Evolutionary conservation across 2,329 filamentous ascomycete genomes (phyloP).

Genomic region (Fusarium sp.): DNA sequence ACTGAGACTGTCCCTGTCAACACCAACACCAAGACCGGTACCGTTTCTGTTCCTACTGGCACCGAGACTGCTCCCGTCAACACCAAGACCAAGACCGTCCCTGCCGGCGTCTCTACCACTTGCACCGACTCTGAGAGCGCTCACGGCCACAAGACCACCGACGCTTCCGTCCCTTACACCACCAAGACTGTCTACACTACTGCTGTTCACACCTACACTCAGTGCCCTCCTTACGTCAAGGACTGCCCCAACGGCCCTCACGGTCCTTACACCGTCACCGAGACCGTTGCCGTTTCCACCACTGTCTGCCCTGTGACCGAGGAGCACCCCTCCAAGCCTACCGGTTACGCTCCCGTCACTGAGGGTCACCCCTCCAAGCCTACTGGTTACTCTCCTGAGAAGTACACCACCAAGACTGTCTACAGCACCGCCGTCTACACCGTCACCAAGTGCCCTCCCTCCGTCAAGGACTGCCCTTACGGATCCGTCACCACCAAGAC

Average conservation of each 20-base stretch:
- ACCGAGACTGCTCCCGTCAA: not conserved
- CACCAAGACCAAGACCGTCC: not conserved
- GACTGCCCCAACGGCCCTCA: slow-evolving; percentile 47
- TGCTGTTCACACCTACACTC: slow-evolving; percentile 46
- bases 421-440: slow-evolving; percentile 37
- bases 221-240: slow-evolving; percentile 49
- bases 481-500: slow-evolving; percentile 37
- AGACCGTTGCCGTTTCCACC: slow-evolving; percentile 54
- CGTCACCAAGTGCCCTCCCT: slow-evolving; percentile 31
- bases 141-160: slow-evolving; percentile 10
- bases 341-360: slow-evolving; percentile 46
- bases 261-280: slow-evolving; percentile 47
- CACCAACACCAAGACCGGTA: slow-evolving; percentile 4
- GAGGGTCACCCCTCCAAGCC: slow-evolving; percentile 39
- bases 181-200: slow-evolving; percentile 52
- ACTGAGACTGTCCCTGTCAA: not conserved
- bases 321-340: slow-evolving; percentile 38
- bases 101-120: not conserved
- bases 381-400: slow-evolving; percentile 46
- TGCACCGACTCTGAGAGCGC: not conserved
- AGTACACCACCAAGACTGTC: slow-evolving; percentile 48
- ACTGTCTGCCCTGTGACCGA: slow-evolving; percentile 59
- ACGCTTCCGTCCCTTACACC: slow-evolving; percentile 41
- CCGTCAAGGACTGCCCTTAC: slow-evolving; percentile 52
- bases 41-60: not conserved